Evolutionary conservation across 164 flowering plant species (phyloP).

Genomic region (Taxillus chinensis): DNA sequence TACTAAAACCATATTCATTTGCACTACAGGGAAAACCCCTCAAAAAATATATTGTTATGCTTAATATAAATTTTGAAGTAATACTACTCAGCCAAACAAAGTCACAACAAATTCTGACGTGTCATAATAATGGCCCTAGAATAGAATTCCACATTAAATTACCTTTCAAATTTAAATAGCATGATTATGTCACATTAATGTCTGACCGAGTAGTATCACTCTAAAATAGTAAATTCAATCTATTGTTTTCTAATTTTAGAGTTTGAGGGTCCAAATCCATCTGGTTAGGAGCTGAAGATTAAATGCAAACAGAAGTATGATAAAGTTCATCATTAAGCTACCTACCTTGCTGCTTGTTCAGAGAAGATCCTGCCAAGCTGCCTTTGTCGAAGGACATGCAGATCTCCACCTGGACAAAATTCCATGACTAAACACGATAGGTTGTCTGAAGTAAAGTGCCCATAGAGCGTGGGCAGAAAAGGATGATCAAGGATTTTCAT

Average conservation of each 20-base stretch:
- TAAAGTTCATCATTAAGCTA: neutral
- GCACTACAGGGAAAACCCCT: too few species aligned
- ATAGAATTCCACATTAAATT: too few species aligned
- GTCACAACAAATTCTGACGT: too few species aligned
- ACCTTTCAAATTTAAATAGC: too few species aligned
- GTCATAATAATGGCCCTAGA: too few species aligned
- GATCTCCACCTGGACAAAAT: constrained; percentile 84
- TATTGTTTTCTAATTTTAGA: neutral
- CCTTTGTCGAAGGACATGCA: constrained; percentile 73
- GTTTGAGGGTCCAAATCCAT: neutral
- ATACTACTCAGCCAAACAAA: too few species aligned
- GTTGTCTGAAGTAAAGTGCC: constrained; percentile 54
- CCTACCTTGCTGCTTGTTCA: constrained; percentile 74
- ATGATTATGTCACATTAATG: too few species aligned
- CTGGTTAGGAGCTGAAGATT: neutral
- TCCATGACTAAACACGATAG: constrained; percentile 78
- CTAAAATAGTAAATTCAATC: neutral
- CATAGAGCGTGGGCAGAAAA: constrained; percentile 65
- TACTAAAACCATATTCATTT: too few species aligned
- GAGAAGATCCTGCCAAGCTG: constrained; percentile 54
- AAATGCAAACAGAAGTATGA: neutral
- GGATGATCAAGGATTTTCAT: constrained; percentile 75
- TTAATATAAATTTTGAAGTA: too few species aligned
- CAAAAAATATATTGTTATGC: too few species aligned
- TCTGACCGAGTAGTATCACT: too few species aligned